Evolutionary conservation across 2,329 filamentous ascomycete species (phyloP), one percentile per base, ranked within the genome.

Genomic region (Calonectria naviculata): DNA sequence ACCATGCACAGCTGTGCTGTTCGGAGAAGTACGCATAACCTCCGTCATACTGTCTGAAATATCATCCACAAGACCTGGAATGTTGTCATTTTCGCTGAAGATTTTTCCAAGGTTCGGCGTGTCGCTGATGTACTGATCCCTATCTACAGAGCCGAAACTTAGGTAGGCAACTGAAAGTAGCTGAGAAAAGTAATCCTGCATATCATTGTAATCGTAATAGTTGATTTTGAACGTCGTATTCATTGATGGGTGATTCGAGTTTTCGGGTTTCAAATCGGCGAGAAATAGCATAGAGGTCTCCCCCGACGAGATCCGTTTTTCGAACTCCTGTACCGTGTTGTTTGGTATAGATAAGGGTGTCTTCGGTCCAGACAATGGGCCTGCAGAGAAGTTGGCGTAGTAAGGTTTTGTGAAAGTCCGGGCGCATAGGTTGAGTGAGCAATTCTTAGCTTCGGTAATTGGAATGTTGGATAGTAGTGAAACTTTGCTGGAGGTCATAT

Each of bases 221-320:
- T 64, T 64, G 42, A 64, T 64, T 10, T 47, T 49, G 21, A 64
- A 64, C 15, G 49, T 66, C 4, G 61, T 47, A 17, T 49, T 64
- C 42, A 47, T 34, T 15, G 42, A 19, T 4, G 24, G 28, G 7
- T 64, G 42, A 29, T 47, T 24, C n/a, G 61, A 24, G 19, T 3
- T 36, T 6, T 3, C 44, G 3, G 61, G 61, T 47, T 19, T 44
- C n/a, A 64, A 24, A n/a, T 64, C 42, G 10, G 61, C 61, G 2
- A 49, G 19, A n/a, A 49, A 15, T 7, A 21, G n/a, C n/a, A n/a
- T n/a, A n/a, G n/a, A n/a, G n/a, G n/a, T n/a, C 2, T 5, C 49
- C 29, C 1, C 8, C 17, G 1, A n/a, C 15, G 8, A 52, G 19
- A 3, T 6, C 34, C 28, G 12, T 3, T 6, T 54, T n/a, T 3